phyloP scores from a whole-genome alignment of 371 early-diverging fungal genomes.

The Mucor circinelloides region DNA sequence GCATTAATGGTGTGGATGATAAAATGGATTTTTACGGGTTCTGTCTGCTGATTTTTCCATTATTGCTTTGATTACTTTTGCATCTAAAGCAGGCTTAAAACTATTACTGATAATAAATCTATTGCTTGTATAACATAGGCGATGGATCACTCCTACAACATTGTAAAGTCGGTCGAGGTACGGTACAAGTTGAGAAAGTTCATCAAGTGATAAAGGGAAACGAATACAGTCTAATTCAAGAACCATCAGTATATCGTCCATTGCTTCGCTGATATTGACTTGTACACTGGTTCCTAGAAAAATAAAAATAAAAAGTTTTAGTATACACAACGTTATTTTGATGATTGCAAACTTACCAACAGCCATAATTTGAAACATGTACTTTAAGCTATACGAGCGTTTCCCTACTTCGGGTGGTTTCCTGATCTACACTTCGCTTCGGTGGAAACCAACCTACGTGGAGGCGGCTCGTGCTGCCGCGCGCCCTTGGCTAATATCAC shows the following conservation, averaged over 20 bases:
- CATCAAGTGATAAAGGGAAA: constrained; percentile 14
- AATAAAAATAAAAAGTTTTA: constrained; percentile 6
- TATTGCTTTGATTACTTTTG: constrained; percentile 13
- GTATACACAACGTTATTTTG: constrained; percentile 16
- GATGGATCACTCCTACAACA: constrained; percentile 11
- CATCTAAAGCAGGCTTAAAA: constrained; percentile 9
- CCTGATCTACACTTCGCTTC: no score
- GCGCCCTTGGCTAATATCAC: no score
- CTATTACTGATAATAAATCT: constrained; percentile 2
- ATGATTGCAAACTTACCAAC: constrained; percentile 10
- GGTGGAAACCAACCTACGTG: no score
- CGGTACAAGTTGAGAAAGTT: constrained; percentile 16
- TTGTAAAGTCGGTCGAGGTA: no score
- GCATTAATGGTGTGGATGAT: constrained; percentile 9
- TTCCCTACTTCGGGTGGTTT: no score
- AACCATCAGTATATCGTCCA: no score
- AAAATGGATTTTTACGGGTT: no score
- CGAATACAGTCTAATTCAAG: constrained; percentile 13
- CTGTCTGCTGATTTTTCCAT: constrained; percentile 14
- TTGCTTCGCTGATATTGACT: constrained; percentile 12
- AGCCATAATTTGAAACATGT: constrained; percentile 19
- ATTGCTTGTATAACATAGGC: constrained; percentile 11
- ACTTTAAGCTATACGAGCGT: no score
- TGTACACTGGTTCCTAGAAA: constrained; percentile 16
- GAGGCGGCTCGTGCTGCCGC: no score